Evolutionary conservation across 2,329 filamentous ascomycete species (phyloP).

Genomic region (Pseudocercospora cruenta): DNA sequence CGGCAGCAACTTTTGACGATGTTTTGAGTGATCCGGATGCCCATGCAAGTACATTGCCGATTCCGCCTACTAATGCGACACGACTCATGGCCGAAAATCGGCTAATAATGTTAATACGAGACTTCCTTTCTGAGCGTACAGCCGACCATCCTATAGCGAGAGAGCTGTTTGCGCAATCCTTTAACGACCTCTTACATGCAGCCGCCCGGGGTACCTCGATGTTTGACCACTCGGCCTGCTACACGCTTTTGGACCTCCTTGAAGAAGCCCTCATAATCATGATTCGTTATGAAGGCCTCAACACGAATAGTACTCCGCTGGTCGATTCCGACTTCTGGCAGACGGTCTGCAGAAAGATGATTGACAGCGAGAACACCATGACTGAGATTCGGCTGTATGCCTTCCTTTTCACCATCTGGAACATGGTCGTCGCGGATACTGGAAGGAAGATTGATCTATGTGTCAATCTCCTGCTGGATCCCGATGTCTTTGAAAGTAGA

Average conservation of each 20-base stretch:
- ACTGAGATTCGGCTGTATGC: constrained; percentile 84
- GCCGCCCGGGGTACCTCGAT: constrained; percentile 75
- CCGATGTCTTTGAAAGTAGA: constrained; percentile 74
- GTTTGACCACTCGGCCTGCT: constrained; percentile 82
- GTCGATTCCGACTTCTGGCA: constrained; percentile 87
- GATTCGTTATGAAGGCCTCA: constrained; percentile 60
- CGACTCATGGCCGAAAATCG: constrained; percentile 88
- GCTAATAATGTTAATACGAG: constrained; percentile 77
- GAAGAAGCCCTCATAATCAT: constrained; percentile 77
- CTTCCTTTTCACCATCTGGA: constrained; percentile 81
- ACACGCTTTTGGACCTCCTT: constrained; percentile 87
- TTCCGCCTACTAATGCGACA: constrained; percentile 70
- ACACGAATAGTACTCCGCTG: constrained; percentile 49
- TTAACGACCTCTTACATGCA: constrained; percentile 72
- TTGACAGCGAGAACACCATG: constrained; percentile 83
- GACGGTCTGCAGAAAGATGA: constrained; percentile 75
- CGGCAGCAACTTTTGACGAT: constrained; percentile 67
- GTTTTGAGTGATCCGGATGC: constrained; percentile 68
- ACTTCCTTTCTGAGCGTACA: constrained; percentile 70
- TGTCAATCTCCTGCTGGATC: constrained; percentile 73
- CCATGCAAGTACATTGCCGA: constrained; percentile 62
- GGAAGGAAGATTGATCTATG: constrained; percentile 72
- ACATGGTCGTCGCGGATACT: constrained; percentile 67
- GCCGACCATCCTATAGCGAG: constrained; percentile 59
- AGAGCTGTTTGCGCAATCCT: constrained; percentile 75